Base-by-base conservation (phyloP, 2,329 filamentous ascomycete species). In the Lasiodiplodia sp. region DNA sequence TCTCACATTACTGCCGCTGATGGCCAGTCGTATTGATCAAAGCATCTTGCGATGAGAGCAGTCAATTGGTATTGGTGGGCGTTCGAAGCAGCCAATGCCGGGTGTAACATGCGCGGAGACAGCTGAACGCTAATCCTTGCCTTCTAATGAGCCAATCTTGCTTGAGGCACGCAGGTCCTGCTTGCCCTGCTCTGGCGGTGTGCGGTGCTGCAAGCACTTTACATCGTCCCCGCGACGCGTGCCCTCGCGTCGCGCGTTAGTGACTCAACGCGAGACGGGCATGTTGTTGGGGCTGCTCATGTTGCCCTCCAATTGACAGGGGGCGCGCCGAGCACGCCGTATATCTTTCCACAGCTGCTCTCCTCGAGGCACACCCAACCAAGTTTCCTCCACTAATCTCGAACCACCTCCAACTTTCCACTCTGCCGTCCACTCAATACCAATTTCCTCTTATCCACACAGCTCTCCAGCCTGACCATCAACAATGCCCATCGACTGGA, bases 401-500 rank as follows among this genome's bases (percentile, higher is more conserved):
- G 31, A 34, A 28, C 56, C 56, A 47, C 31, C 3, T 38, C 16
- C 37, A 4, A 11, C 37, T 3, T 21, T n/a, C 10, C 5, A 44
- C 37, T 25, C 7, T 10, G 3, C 18, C 34, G 18, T 21, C 34
- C 55, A 38, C 18, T 34, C 16, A 7, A 7, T n/a, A 21, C 10
- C 5, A n/a, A 37, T 53, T n/a, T 28, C 10, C 37, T 53, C 18
- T 1, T 28, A 11, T 21, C 12, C 53, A 25, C 28, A 38, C 23
- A 14, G 23, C 4, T 38, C 37, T 23, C 23, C 49, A 34, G 21
- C 8, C 28, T 28, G 10, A 12, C 31, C 12, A 8, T 14, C 34
- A 7, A 49, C 18, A 4, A 79, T 80, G 78, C 47, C 74, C 0
- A 77, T 80, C 70, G 75, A 81, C 58, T 82, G 80, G 80, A 70